Evolutionary conservation across 257 asterid species (phyloP), one percentile per base, ranked within the genome.

Genomic region (Dorcoceras hygrometricum): DNA sequence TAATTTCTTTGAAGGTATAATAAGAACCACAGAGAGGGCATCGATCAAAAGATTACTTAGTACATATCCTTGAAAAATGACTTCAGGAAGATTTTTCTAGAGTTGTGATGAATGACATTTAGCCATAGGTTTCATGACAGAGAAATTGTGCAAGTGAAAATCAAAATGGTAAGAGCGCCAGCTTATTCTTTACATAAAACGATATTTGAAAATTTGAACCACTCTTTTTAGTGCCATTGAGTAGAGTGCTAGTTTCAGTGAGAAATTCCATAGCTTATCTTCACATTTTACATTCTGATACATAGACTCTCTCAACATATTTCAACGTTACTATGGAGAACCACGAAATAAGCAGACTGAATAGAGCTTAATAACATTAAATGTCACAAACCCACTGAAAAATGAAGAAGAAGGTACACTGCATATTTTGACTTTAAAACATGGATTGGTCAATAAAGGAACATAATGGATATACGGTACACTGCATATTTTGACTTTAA

Each of bases 391-490:
- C 14, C 53, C 64, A 28, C 66, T n/a, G 27, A 62, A 56, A n/a
- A 69, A 65, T 68, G 62, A 46, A 63, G 57, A 32, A 6, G n/a
- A 7, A 58, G 60, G 53, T 10, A 39, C 51, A 74, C 20, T 25
- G 28, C 69, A 59, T 54, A 67, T 2, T 20, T 27, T 50, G 59
- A 71, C 68, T 61, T 36, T 36, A n/a, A 70, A 57, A 16, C 70
- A 57, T 50, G 43, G 51, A 50, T 39, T 62, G 23, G 69, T 23
- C 27, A 4, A 59, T 55, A 23, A 59, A 51, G 18, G 67, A 57
- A 26, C 14, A 58, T 63, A 71, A 25, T 2, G 7, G 25, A 28
- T 26, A 18, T 3, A 20, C 14, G 18, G n/a, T n/a, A n/a, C n/a
- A n/a, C n/a, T n/a, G n/a, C n/a, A n/a, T 55, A 67, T 2, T 20